Evolutionary conservation across 352 stramenopile species (phyloP).

Genomic region (Globisporangium polare): DNA sequence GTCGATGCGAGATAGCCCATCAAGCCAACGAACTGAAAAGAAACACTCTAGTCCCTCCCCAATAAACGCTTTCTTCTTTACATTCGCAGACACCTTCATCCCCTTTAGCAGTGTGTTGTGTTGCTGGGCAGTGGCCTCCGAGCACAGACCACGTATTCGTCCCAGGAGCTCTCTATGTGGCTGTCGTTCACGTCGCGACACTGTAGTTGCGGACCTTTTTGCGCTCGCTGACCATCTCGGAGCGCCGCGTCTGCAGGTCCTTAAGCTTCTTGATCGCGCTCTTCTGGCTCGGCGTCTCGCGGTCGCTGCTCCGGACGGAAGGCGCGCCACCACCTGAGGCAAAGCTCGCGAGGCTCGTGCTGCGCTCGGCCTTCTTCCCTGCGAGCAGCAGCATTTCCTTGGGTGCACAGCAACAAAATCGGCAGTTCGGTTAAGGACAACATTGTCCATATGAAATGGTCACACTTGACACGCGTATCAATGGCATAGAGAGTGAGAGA

Average conservation of each 20-base stretch:
- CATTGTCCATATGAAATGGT: background rate
- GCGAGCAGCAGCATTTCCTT: conserved; percentile 72
- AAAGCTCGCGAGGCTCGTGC: conserved; percentile 34
- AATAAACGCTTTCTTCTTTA: conserved; percentile 1
- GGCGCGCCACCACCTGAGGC: background rate
- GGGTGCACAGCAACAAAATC: conserved; percentile 10
- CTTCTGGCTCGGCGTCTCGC: conserved; percentile 61
- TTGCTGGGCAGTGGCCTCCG: too few relatives aligned
- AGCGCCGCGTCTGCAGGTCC: conserved; percentile 62
- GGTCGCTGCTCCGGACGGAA: conserved; percentile 31
- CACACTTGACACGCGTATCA: too few relatives aligned
- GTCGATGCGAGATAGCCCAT: background rate
- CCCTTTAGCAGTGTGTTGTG: too few relatives aligned
- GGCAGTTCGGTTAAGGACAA: conserved; percentile 11
- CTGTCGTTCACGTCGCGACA: conserved; percentile 23
- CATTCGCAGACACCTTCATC: too few relatives aligned
- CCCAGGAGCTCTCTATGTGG: background rate
- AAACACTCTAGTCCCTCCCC: background rate
- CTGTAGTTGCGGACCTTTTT: conserved; percentile 84
- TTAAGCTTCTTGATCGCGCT: conserved; percentile 64
- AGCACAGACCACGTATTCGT: background rate
- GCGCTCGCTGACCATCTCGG: conserved; percentile 71
- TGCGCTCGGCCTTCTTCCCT: conserved; percentile 46
- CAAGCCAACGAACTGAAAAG: background rate
- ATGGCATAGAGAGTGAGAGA: too few relatives aligned